These are phyloP conservation scores for Leccinum subgranulosum DNA, from an alignment of 768 basidiomycete species.

Conservation along the genomic window DNA sequence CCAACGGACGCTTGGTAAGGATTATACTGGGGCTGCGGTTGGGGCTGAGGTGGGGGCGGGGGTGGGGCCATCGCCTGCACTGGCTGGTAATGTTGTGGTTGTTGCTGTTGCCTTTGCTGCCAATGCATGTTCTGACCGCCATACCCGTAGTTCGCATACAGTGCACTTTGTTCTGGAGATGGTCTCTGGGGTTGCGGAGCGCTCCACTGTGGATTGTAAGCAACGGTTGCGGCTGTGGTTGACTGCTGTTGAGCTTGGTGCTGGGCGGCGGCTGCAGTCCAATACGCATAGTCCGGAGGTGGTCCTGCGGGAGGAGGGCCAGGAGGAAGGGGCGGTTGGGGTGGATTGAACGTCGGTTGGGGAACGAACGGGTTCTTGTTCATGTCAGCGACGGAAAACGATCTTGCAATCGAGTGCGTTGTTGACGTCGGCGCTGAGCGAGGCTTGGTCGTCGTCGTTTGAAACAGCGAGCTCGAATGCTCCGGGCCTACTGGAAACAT, in stretches of 20 bases:
- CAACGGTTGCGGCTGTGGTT: slow-evolving; percentile 39
- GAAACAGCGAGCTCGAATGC: slow-evolving; percentile 19
- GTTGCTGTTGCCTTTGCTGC: slow-evolving; percentile 67
- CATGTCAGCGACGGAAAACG: slow-evolving; percentile 40
- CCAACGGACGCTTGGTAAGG: slow-evolving; percentile 71
- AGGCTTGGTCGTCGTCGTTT: slow-evolving; percentile 22
- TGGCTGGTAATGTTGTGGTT: slow-evolving; percentile 45
- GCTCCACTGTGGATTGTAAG: slow-evolving; percentile 67
- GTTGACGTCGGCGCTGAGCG: slow-evolving; percentile 8
- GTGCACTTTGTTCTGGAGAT: slow-evolving; percentile 73
- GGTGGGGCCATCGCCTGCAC: slow-evolving; percentile 51
- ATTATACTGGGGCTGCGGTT: slow-evolving; percentile 64
- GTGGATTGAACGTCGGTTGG: slow-evolving; percentile 62
- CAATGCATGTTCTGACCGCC: slow-evolving; percentile 61
- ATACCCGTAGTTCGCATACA: slow-evolving; percentile 93
- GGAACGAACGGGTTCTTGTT: slow-evolving; percentile 85
- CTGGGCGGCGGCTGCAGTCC: slow-evolving; percentile 57
- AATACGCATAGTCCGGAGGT: slow-evolving; percentile 77
- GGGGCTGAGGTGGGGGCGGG: slow-evolving; percentile 52
- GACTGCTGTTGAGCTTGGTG: slow-evolving; percentile 36
- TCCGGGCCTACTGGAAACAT: slow-evolving; percentile 11
- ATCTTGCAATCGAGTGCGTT: slow-evolving; percentile 11
- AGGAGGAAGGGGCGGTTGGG: slow-evolving; percentile 77
- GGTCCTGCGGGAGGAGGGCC: slow-evolving; percentile 73
- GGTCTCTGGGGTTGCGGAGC: slow-evolving; percentile 63